Conservation (phyloP, 2,329 filamentous ascomycete genomes). For the Botrytis medusae region DNA sequence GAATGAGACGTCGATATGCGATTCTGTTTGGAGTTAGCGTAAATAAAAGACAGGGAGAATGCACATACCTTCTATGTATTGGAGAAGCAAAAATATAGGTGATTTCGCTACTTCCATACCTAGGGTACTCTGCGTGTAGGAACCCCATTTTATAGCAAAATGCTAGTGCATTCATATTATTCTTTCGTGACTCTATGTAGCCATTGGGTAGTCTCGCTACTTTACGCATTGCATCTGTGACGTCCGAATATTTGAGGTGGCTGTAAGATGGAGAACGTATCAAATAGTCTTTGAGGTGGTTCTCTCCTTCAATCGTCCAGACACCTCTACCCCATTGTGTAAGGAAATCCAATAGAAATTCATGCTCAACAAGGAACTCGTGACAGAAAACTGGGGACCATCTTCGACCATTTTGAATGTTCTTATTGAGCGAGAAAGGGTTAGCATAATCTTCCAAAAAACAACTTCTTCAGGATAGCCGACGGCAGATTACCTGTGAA, state of each 20-base stretch:
- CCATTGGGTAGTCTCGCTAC: neutral
- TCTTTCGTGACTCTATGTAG: neutral
- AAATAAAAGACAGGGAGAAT: neutral
- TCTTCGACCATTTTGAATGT: neutral
- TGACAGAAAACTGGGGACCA: neutral
- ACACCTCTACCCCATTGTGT: neutral
- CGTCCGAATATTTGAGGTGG: neutral
- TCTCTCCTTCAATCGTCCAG: neutral
- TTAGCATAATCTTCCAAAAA: neutral
- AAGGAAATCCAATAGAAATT: neutral
- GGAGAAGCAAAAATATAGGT: conserved; percentile 12
- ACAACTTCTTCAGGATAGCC: neutral
- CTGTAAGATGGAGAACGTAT: neutral
- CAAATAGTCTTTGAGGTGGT: neutral
- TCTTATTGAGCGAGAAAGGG: neutral
- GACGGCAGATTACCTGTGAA: neutral
- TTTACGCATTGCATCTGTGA: neutral
- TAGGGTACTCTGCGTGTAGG: neutral
- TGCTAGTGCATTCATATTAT: neutral
- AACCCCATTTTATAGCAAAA: conserved; percentile 7
- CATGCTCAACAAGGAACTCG: neutral
- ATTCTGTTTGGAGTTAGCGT: neutral
- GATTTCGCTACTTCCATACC: neutral
- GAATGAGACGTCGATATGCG: conserved; percentile 1
- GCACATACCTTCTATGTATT: neutral